Base-by-base conservation (phyloP, 371 early-diverging fungal genomes). In the Encephalitozoon romaleae region DNA sequence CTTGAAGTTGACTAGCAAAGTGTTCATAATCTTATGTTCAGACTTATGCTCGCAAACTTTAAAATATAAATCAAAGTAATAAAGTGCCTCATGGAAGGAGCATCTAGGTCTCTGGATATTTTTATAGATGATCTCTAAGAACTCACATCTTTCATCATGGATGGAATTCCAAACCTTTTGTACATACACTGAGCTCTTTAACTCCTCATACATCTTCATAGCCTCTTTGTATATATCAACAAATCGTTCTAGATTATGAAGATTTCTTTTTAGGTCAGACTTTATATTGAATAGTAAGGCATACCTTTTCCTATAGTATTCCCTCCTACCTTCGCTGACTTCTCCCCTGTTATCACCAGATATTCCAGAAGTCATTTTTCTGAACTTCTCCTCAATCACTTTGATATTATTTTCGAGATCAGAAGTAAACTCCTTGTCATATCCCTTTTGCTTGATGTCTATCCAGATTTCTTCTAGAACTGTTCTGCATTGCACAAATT, bases 61-160 rank as follows among this genome's bases (percentile, higher is more conserved):
- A 49, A 78, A 81, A 63, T 81, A 81, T 26, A 81, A 51, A 45
- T 79, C 72, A 71, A 81, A 81, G 69, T 76, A 70, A 34, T 78
- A 76, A 2, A 51, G 55, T 38, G 51, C 41, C 43, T 81, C 79
- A 12, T 76, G 59, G 68, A 71, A 76, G 12, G 43, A 49, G 4
- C 68, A 67, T 9, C 63, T 53, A 39, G 79, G 72, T 34, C 54
- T 64, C n/a, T 32, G 39, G 9, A 81, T 81, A 26, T 64, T 15
- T 9, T 26, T 52, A 38, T 75, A 72, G n/a, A 81, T 25, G 9
- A 45, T 68, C 23, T 81, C 77, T 23, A 81, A 43, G 69, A 81
- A 81, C 18, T 47, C 55, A 15, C 41, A 76, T 55, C 47, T 76
- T 26, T 65, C 67, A 23, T 53, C 76, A 18, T 76, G 54, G 26